Base-by-base conservation (phyloP, 164 flowering plant species). In the Warburgia ugandensis region DNA sequence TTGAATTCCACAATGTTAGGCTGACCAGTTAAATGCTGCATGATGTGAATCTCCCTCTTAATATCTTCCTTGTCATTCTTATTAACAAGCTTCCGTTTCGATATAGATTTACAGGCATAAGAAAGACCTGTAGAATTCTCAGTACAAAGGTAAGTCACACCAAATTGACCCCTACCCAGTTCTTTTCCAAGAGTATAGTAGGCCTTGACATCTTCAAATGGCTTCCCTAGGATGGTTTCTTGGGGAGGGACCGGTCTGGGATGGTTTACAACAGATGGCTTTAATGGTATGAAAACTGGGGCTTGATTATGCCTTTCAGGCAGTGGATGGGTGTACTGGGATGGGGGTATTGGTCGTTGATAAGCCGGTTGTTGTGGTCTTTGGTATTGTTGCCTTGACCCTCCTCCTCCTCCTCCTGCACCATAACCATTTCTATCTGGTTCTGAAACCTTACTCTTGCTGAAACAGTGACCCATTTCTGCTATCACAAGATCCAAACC, bases 11-110 rank as follows among this genome's bases (percentile, higher is more conserved):
- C 96, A 45, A 90, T 81, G 54, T 84, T 90, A 0, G 83, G 59
- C 58, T 91, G 96, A 16, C 97, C 96, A 56, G 86, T 79, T 70
- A 91, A 52, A 67, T 91, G 96, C 74, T 91, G 96, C 94, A 91
- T 76, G 26, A 91, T 76, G 73, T 76, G 96, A 68, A 91, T 77
- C 76, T 91, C 96, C 38, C 90, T 79, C 68, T 70, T 86, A 37
- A 84, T 80, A 66, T 91, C 97, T 51, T 87, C 97, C 61, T 72
- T 83, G 62, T 91, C 97, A 57, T 53, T 73, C 58, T 69, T 79
- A 17, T 65, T 72, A 2, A 80, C 71, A 47, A 90, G 83, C 69
- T 86, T 90, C 66, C 79, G 75, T 68, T 90, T 90, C 1, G 91
- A 75, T 17, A 91, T 77, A 0, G 94, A 84, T 61, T 91, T 91